Evolutionary conservation across 2,329 filamentous ascomycete species (phyloP), one percentile per base, ranked within the genome.

Genomic region (Corinectria fuckeliana): DNA sequence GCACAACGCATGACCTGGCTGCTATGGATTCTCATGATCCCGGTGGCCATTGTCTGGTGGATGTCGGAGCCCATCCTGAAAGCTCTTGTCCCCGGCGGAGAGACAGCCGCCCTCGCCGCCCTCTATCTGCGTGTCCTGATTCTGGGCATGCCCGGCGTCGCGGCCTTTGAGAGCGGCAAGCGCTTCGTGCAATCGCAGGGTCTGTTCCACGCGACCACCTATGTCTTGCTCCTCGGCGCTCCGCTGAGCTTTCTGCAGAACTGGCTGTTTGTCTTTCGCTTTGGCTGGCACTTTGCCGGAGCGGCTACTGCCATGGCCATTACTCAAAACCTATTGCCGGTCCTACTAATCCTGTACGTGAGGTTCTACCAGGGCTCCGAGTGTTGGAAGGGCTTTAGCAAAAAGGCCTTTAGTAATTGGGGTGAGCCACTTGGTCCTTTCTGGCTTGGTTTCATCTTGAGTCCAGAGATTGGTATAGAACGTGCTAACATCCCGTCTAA

Each of bases 101-200:
- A 92, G 58, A 82, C 83, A n/a, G 86, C 91, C 45, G 71, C 78
- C n/a, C 78, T 93, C 16, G 90, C 90, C 0, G 90, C 88, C 1
- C 74, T 84, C 14, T 94, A 93, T 71, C 79, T 94, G 30, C 86
- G 85, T 38, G 78, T 94, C 42, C 78, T 93, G 8, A 82, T 91
- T 5, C 65, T 87, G 2, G 90, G 91, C 42, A 87, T 89, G 16
- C 91, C 91, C 0, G 91, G 88, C 1, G 91, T 90, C 67, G 88
- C 89, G 1, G 82, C 83, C 2, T 93, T 93, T 66, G 91, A 94
- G 73, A 84, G 83, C 64, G 88, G 85, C 1, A 94, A 94, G 74
- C 85, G 91, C 42, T 94, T 89, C 65, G 85, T 92, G 1, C 91
- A 93, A 75, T 90, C 91, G 0, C 91, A 94, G 73, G 91, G 91